Conservation (phyloP, 805 yeast species). For the Vanderwaltozyma yarrowii region DNA sequence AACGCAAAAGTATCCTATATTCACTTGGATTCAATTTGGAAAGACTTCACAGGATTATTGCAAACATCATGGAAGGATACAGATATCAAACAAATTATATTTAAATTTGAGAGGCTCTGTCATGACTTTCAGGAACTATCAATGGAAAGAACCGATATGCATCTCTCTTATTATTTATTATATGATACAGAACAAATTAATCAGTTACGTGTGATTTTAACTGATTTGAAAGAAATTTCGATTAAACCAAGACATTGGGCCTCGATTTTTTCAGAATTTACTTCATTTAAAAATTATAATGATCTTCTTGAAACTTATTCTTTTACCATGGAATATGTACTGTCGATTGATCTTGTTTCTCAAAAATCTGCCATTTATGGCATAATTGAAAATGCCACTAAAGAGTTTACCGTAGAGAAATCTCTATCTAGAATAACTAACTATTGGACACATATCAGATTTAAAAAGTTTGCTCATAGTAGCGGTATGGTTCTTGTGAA, state of each 20-base stretch:
- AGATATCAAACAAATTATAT: no score
- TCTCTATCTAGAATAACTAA: slow-evolving; percentile 40
- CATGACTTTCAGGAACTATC: no score
- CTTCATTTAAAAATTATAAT: slow-evolving; percentile 2
- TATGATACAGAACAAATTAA: neutral
- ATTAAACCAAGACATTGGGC: slow-evolving; percentile 64
- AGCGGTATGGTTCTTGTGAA: slow-evolving; percentile 46
- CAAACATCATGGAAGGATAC: no score
- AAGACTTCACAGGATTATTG: no score
- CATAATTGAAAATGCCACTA: slow-evolving; percentile 53
- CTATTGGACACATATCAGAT: slow-evolving; percentile 45
- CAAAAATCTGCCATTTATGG: slow-evolving; percentile 40
- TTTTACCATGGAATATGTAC: slow-evolving; percentile 47
- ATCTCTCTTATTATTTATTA: no score
- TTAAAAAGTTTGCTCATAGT: slow-evolving; percentile 45
- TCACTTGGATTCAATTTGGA: no score
- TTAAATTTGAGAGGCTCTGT: no score
- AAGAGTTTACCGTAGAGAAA: slow-evolving; percentile 57
- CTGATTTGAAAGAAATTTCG: slow-evolving; percentile 44
- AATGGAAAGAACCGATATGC: no score
- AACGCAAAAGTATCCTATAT: no score
- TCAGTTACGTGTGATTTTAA: neutral
- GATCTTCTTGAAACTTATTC: slow-evolving; percentile 15
- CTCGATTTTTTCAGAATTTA: slow-evolving; percentile 31
- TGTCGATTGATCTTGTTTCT: slow-evolving; percentile 41